Base-by-base conservation (phyloP, 495 filamentous ascomycete genomes). In the Pseudevernia furfuracea region DNA sequence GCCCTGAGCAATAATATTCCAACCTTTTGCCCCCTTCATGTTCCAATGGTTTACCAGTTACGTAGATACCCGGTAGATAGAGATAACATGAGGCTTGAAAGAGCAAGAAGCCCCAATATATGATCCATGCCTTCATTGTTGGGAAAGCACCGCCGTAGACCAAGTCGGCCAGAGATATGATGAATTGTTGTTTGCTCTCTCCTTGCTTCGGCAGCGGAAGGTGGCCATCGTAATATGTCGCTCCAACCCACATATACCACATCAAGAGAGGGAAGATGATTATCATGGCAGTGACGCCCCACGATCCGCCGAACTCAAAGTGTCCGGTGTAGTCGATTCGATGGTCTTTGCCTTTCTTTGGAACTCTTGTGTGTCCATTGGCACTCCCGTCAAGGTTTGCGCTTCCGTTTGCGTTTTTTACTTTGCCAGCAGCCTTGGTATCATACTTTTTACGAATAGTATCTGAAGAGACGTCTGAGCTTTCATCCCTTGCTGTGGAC, bases 161-260 rank as follows among this genome's bases (percentile, higher is more conserved):
- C 69, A 96, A 76, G 65, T 85, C 61, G 46, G 71, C 80, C 72
- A 96, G 71, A 63, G 92, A 85, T 62, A 77, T 68, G 57, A 84
- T 76, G 69, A 96, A 97, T 12, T 91, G 84, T 14, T 63, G 62
- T 61, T 81, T 80, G 71, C 77, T 84, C 78, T 97, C 82, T 37
- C 81, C 88, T 59, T 80, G 72, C n/a, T 76, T 76, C 36, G 84
- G 89, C 60, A 75, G 75, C 28, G 93, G 93, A 64, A 95, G 80
- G 66, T 89, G 85, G 66, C 91, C 91, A 75, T 90, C 78, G 73
- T 96, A 98, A 75, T 91, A 93, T 55, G 86, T 90, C 46, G 92
- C 89, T 37, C 94, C 94, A 72, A 96, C 87, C 93, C 93, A 98
- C 90, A 98, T 93, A 79, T 96, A 97, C 80, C 88, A 97, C 94